Evolutionary conservation across 2,329 filamentous ascomycete genomes (phyloP).

Genomic region (Leptodontidium sp.): DNA sequence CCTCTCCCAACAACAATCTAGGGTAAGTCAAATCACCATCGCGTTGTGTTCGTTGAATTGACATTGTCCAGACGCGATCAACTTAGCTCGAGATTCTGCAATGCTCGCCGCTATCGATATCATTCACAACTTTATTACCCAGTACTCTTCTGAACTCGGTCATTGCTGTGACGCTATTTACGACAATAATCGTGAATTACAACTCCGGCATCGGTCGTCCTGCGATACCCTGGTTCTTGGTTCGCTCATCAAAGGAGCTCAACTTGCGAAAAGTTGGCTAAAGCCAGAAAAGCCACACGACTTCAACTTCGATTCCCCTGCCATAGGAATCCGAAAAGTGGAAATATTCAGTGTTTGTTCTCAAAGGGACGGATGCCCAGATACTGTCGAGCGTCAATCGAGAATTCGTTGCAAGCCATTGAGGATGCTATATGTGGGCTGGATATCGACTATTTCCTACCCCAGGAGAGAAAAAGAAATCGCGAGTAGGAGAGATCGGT

Average conservation of each 20-base stretch:
- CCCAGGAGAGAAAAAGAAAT: not conserved
- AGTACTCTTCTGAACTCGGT: not conserved
- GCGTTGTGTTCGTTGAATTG: no score
- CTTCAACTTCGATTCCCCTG: not conserved
- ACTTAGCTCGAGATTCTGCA: not conserved
- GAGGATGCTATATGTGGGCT: not conserved
- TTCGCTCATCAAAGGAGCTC: slow-evolving; percentile 5
- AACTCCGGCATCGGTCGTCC: not conserved
- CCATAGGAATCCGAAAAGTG: not conserved
- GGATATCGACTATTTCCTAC: slow-evolving; percentile 8
- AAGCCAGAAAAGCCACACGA: not conserved
- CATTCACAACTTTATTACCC: not conserved
- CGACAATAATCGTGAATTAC: not conserved
- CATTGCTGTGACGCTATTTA: not conserved
- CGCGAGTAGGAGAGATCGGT: no score
- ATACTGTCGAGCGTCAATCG: not conserved
- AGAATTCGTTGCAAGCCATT: not conserved
- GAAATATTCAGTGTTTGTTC: not conserved
- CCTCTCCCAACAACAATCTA: not conserved
- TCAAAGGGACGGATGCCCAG: not conserved
- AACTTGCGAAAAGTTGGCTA: not conserved
- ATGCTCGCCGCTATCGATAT: not conserved
- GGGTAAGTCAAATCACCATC: not conserved
- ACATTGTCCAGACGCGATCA: not conserved
- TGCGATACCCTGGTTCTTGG: slow-evolving; percentile 3